These are phyloP conservation scores for Rhodotorula mucilaginosa DNA, from an alignment of 1,284 basidiomycete genomes.

Conservation along the genomic window DNA sequence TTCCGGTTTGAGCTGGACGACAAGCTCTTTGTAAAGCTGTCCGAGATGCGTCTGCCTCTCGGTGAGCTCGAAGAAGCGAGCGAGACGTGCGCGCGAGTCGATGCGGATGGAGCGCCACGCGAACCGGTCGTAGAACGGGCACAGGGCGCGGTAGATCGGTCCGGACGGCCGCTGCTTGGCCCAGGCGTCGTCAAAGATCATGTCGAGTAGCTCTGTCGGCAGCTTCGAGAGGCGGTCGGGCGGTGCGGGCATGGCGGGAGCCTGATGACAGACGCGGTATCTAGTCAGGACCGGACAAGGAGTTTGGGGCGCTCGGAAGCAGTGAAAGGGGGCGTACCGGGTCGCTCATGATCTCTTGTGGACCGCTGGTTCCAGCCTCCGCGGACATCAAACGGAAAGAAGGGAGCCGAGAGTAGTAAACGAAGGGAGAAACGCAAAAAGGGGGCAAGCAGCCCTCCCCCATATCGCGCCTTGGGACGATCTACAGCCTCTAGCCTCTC, in stretches of 20 bases:
- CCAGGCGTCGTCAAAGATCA: background rate
- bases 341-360: no score
- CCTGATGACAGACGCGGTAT: no score
- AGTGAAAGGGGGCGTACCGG: no score
- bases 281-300: no score
- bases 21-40: background rate
- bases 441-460: no score
- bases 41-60: background rate
- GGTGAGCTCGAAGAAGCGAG: background rate
- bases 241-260: background rate
- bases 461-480: no score
- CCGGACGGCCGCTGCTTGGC: background rate
- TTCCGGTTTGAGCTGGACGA: background rate
- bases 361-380: no score
- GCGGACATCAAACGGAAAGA: no score
- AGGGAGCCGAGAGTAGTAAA: no score
- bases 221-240: background rate
- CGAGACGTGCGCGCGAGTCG: background rate
- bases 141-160: slow-evolving; percentile 1
- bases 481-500: no score
- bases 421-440: no score
- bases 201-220: slow-evolving; percentile 2
- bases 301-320: no score
- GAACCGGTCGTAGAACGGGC: background rate
- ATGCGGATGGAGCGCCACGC: background rate